Percentiles rank a stretch among this genome's conserved stretches.
phyloP scores from a whole-genome alignment of 75 land plant species.

The Selaginella tamariscina region DNA sequence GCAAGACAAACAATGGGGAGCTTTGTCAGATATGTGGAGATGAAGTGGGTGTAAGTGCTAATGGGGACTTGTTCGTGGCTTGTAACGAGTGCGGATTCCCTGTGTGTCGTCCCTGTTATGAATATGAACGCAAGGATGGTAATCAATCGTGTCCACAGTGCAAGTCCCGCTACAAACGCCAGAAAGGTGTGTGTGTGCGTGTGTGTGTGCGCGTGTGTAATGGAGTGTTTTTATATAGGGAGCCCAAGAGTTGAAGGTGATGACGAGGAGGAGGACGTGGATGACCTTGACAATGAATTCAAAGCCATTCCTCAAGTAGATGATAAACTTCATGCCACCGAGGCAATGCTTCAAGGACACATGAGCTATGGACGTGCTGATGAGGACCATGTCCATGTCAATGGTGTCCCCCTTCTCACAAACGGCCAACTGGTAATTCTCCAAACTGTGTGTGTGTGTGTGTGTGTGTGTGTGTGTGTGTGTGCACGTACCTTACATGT shows the following conservation, averaged over 20 bases:
- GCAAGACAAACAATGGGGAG: slow-evolving; percentile 42
- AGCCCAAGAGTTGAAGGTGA: slow-evolving; percentile 78
- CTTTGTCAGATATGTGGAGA: slow-evolving; percentile 82
- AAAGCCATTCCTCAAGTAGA: slow-evolving; percentile 29
- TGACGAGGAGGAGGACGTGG: slow-evolving; percentile 80
- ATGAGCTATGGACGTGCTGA: slow-evolving; percentile 59
- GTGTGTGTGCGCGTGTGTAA: neutral
- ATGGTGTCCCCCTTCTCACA: slow-evolving; percentile 56
- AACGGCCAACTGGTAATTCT: slow-evolving; percentile 27
- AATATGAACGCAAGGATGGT: slow-evolving; percentile 85
- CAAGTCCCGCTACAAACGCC: slow-evolving; percentile 80
- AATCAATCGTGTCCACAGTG: slow-evolving; percentile 78
- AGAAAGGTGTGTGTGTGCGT: slow-evolving; percentile 40
- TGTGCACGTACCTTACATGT: neutral
- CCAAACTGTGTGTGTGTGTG: slow-evolving; percentile 28
- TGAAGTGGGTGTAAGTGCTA: slow-evolving; percentile 51
- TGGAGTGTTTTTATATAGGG: slow-evolving; percentile 27
- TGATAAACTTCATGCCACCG: slow-evolving; percentile 37
- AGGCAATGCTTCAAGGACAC: slow-evolving; percentile 39
- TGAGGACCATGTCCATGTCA: slow-evolving; percentile 34
- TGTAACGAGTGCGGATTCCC: slow-evolving; percentile 90
- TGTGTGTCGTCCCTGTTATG: slow-evolving; percentile 81
- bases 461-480: slow-evolving; percentile 14
- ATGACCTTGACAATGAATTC: slow-evolving; percentile 80
- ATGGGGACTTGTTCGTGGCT: slow-evolving; percentile 75